Base-by-base conservation (phyloP, 768 basidiomycete genomes). In the Auriscalpium vulgare region DNA sequence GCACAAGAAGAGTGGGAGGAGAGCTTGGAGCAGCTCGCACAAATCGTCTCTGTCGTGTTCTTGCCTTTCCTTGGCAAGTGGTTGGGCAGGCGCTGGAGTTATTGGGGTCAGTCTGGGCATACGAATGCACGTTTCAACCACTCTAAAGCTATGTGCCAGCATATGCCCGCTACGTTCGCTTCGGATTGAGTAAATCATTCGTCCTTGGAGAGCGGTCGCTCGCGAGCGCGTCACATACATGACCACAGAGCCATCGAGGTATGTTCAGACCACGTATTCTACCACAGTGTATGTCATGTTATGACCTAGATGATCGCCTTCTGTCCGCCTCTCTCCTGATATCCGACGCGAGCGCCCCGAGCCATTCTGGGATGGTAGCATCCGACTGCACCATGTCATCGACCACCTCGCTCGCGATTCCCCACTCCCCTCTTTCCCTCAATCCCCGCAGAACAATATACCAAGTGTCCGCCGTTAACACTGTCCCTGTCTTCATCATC, bases 1-100 rank as follows among this genome's bases (percentile, higher is more conserved):
- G 88, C 89, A 2, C 88, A 94, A 69, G 79, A 87, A 67, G 94
- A 97, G 73, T 95, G 94, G 94, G 87, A 93, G 64, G 94, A 97
- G 69, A 90, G 87, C 65, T 65, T 95, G 50, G 73, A 84, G 58
- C 92, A 97, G 68, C 78, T 97, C 47, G 85, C 88, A 66, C 81
- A 91, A 67, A 80, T 95, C 17, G 71, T 90, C 52, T 80, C 87
- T 38, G 76, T 91, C 55, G 85, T 95, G 23, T 74, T 95, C 47
- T 73, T 97, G 56, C 94, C 94, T 2, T 87, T 84, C 72, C 68
- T 93, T 56, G 94, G 94, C 53, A 94, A 91, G 68, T 95, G 84
- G 81, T 67, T 94, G 37, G 94, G 94, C 35, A 77, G 94, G 65
- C 80, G 80, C 67, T 92, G 87, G 79, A 89, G 88, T 62, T 79